Conservation (phyloP, 768 basidiomycete genomes). For the Chalciporus sphaerocephalus region DNA sequence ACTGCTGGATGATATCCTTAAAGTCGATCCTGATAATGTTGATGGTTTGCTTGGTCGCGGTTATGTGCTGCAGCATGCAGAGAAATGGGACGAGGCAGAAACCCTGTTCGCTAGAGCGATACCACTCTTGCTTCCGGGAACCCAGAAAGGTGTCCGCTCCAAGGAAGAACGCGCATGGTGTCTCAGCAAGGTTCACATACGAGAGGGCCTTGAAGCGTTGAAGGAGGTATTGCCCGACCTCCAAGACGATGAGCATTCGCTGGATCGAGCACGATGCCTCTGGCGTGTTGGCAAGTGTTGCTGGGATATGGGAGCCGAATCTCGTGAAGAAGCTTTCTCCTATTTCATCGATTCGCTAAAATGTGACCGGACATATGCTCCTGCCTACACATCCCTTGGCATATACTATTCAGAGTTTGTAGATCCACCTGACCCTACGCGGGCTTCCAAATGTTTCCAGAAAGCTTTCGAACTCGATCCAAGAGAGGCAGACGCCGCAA, state of each 20-base stretch:
- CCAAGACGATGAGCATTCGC: constrained; percentile 41
- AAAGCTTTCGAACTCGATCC: constrained; percentile 97
- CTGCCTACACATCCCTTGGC: constrained; percentile 92
- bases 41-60: constrained; percentile 70
- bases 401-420: constrained; percentile 75
- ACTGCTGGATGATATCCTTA: constrained; percentile 70
- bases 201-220: constrained; percentile 46
- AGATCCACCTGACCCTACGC: constrained; percentile 70
- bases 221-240: constrained; percentile 44
- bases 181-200: constrained; percentile 45
- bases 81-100: constrained; percentile 66
- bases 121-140: constrained; percentile 42
- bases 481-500: constrained; percentile 80
- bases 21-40: constrained; percentile 56
- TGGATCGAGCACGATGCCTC: constrained; percentile 71
- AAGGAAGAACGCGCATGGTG: constrained; percentile 89
- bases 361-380: constrained; percentile 69
- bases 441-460: constrained; percentile 94
- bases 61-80: constrained; percentile 60
- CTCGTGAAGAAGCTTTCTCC: constrained; percentile 65
- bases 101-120: constrained; percentile 57
- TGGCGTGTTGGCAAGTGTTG: constrained; percentile 81
- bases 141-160: constrained; percentile 53
- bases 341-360: constrained; percentile 79
- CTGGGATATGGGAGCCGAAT: constrained; percentile 58